Evolutionary conservation across 2,329 filamentous ascomycete species (phyloP), one percentile per base, ranked within the genome.

Genomic region (Aspergillus calidoustus): DNA sequence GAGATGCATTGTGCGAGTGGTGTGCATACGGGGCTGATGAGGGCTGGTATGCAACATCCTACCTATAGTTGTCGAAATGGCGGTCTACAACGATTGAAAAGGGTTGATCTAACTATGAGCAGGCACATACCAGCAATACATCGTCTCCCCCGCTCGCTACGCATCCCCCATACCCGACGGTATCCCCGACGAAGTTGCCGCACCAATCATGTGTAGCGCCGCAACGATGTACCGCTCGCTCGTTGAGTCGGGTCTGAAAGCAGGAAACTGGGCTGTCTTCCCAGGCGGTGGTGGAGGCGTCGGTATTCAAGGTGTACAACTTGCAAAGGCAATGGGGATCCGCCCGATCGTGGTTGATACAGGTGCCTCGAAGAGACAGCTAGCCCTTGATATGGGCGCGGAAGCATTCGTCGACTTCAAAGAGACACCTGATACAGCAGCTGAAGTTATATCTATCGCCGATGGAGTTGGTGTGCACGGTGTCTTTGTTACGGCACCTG

Each of bases 91-190:
- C n/a, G n/a, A n/a, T n/a, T n/a, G n/a, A n/a, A n/a, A n/a, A n/a
- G n/a, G n/a, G n/a, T n/a, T n/a, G n/a, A n/a, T n/a, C n/a, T n/a
- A n/a, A n/a, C n/a, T n/a, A n/a, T n/a, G n/a, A n/a, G n/a, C n/a
- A 74, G 81, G 84, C 1, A 83, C 83, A 1, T 88, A 87, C 70
- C 83, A 86, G 71, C 83, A 88, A 70, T 89, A 88, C 69, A 74
- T 87, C 44, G 77, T 81, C 17, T 82, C 80, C 0, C 85, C 86
- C 1, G 85, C 84, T n/a, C 78, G 78, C 46, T 86, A 86, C 66
- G 83, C 83, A 0, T 80, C 79, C 0, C 76, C 80, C 23, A 86
- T 87, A 59, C 85, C 85, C 0, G 83, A 86, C 31, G 83, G 81
- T 0, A 80, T 87, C 0, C 72, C 76, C 0, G 84, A 86, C 62